Evolutionary conservation across 1,139 yeast species (phyloP), one percentile per base, ranked within the genome.

Genomic region (Hemisphaericaspora xylanilytica): DNA sequence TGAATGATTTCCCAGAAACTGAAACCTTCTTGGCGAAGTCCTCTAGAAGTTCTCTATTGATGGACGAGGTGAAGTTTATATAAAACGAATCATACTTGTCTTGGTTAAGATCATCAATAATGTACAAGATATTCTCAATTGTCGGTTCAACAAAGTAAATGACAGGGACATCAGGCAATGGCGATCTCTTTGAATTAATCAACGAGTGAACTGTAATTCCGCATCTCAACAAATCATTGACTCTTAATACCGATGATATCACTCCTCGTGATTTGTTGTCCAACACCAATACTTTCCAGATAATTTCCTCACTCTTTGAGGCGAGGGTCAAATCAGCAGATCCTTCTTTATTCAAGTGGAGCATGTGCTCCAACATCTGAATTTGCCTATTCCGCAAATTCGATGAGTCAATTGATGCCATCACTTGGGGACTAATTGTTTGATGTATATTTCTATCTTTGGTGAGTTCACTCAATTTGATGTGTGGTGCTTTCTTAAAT

Each of bases 241-340:
- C 96, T 44, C 97, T 72, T 43, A 94, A 64, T 8, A 92, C 94
- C 7, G 96, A 85, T 1, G 97, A 89, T 13, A 92, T 78, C 35
- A 92, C 83, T 14, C 86, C 85, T 28, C 95, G 85, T 26, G 96
- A 86, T 42, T 83, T 78, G 28, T 72, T 58, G 59, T 92, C 99
- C 51, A 92, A 73, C 7, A 94, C 79, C 42, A 92, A 72, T n/a
- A 87, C 96, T 59, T 94, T 92, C 99, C 98, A 94, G 25, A 84
- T 71, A 41, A 85, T 74, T 46, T 82, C 89, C 50, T 80, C 82
- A 32, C 73, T 74, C 44, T 61, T 63, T n/a, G 70, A 54, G 12
- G 83, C 74, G 24, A 76, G 67, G 3, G 81, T 74, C 38, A 77
- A 59, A 46, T 78, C 81, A 6, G 77, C 61, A 14, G 70, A 46